Base-by-base conservation (phyloP, 805 yeast genomes). In the Yarrowia sp. region DNA sequence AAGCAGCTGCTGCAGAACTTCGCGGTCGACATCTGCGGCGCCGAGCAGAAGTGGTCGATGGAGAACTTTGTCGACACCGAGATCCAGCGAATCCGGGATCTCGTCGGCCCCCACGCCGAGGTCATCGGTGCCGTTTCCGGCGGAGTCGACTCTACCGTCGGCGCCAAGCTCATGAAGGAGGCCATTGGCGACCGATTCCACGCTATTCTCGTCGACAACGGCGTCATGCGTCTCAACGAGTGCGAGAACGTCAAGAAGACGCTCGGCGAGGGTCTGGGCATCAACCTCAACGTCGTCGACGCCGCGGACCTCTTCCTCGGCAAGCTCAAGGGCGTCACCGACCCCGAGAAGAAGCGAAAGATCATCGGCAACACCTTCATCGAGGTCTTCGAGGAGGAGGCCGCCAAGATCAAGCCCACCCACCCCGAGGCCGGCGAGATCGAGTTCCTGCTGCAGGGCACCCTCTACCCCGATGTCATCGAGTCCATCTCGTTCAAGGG, bases 41-140 rank as follows among this genome's bases (percentile, higher is more conserved):
- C 94, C 68, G 73, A 79, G 51, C 90, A 88, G 77, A 91, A 87
- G 82, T 94, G 99, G 99, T 88, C 93, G 63, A 94, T 94, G 99
- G 89, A 87, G 79, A 94, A 94, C 81, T 94, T 94, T 77, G 89
- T 94, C 72, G 97, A 90, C 71, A 90, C 97, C 67, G 99, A 94
- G 81, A 92, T 94, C 71, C 85, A 88, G 68, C 86, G 99, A 77
- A 94, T 94, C 70, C 84, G 91, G 76, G 81, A 83, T 61, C 80
- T 93, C 67, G 97, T 94, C 68, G 99, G 99, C 59, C 97, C 97
- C 68, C 86, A 91, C 63, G 98, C 97, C 63, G 98, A 94, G 78
- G 99, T 94, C 67, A 94, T 94, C 72, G 99, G 99, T 78, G 99
- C 99, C 62, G 99, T 94, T 67, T 90, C 97, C 60, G 99, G 99